A percentile compares a stretch with the other conserved stretches of the same genome.
Conservation (phyloP, 805 yeast genomes). For the Monosporozyma aquatica region DNA sequence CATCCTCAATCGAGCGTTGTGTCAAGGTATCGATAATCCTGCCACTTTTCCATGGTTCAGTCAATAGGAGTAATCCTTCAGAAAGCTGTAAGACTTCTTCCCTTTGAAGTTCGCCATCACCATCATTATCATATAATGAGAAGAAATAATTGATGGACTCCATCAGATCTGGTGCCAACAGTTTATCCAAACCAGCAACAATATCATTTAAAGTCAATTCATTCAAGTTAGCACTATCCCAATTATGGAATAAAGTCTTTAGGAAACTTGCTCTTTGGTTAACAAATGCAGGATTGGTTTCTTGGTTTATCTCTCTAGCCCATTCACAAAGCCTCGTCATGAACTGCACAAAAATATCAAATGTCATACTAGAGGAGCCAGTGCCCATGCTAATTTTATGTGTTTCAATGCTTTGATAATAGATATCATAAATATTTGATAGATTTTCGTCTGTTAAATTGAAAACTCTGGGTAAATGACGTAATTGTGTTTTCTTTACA, state of each 20-base stretch:
- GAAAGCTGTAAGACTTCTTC: slow-evolving; percentile 78
- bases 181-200: slow-evolving; percentile 59
- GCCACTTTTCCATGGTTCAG: slow-evolving; percentile 81
- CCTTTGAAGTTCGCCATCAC: slow-evolving; percentile 54
- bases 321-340: slow-evolving; percentile 77
- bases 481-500: slow-evolving; percentile 82
- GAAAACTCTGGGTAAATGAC: slow-evolving; percentile 71
- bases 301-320: slow-evolving; percentile 38
- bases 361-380: slow-evolving; percentile 63
- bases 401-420: slow-evolving; percentile 67
- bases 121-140: slow-evolving; percentile 56
- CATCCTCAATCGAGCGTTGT: slow-evolving; percentile 51
- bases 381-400: slow-evolving; percentile 45
- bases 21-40: slow-evolving; percentile 55
- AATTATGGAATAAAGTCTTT: slow-evolving; percentile 52
- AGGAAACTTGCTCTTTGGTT: slow-evolving; percentile 41
- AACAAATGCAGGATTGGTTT: slow-evolving; percentile 26
- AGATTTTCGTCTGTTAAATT: slow-evolving; percentile 50
- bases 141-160: slow-evolving; percentile 71
- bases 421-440: slow-evolving; percentile 74
- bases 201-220: slow-evolving; percentile 60
- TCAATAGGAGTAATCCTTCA: slow-evolving; percentile 75
- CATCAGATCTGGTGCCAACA: slow-evolving; percentile 69
- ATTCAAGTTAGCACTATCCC: slow-evolving; percentile 55
- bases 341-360: slow-evolving; percentile 59